Conservation (phyloP, 495 filamentous ascomycete species). For the Lasiosphaeris hirsuta region DNA sequence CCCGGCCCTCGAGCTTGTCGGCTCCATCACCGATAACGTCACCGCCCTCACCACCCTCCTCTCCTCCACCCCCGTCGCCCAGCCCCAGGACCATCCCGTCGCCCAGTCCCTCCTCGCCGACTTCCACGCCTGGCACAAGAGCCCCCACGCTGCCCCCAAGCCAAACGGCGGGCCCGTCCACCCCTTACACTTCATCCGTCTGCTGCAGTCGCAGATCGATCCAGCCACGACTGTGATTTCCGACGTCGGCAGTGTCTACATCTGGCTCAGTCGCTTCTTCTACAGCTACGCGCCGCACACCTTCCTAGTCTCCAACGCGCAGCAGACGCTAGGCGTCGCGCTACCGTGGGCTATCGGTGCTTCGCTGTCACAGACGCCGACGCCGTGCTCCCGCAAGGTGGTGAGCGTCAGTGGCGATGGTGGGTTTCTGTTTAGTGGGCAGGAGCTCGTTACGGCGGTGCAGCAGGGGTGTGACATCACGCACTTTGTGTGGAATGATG, state of each 20-base stretch:
- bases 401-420: slow-evolving; percentile 34
- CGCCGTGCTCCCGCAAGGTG: slow-evolving; percentile 32
- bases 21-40: slow-evolving; percentile 29
- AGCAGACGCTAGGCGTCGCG: slow-evolving; percentile 40
- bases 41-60: slow-evolving; percentile 22
- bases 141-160: slow-evolving; percentile 11
- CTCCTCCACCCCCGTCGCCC: slow-evolving; percentile 12
- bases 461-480: slow-evolving; percentile 40
- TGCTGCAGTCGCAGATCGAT: slow-evolving; percentile 28
- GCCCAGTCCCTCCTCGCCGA: slow-evolving; percentile 19
- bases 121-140: slow-evolving; percentile 22
- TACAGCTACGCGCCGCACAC: slow-evolving; percentile 34
- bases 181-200: slow-evolving; percentile 34
- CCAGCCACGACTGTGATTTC: slow-evolving; percentile 28
- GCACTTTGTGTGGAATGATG: slow-evolving; percentile 43
- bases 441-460: slow-evolving; percentile 34
- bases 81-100: slow-evolving; percentile 21
- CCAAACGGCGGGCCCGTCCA: slow-evolving; percentile 25
- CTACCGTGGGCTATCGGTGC: slow-evolving; percentile 42
- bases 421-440: slow-evolving; percentile 40
- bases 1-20: slow-evolving; percentile 33
- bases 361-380: slow-evolving; percentile 27
- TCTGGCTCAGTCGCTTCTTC: slow-evolving; percentile 40
- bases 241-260: slow-evolving; percentile 41
- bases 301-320: slow-evolving; percentile 38